Evolutionary conservation across 2,329 filamentous ascomycete species (phyloP).

Genomic region (Fusarium sp.): DNA sequence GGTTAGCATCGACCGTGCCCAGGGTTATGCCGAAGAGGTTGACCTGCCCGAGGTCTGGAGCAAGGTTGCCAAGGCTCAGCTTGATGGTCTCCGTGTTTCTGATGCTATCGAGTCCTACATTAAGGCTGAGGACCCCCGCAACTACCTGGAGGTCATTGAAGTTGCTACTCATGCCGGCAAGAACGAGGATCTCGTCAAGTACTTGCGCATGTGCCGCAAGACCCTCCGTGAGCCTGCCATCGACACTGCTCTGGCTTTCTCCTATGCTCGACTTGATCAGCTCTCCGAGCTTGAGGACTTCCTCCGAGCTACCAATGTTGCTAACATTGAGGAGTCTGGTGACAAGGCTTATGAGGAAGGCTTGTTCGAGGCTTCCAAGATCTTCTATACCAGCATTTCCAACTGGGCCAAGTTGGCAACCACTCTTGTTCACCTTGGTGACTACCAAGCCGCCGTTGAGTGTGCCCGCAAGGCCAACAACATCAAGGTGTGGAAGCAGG

Average conservation of each 20-base stretch:
- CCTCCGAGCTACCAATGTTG: conserved; percentile 90
- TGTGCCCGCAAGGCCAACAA: conserved; percentile 99
- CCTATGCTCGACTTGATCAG: conserved; percentile 91
- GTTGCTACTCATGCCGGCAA: conserved; percentile 95
- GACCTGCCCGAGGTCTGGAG: conserved; percentile 97
- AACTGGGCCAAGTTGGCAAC: conserved; percentile 99
- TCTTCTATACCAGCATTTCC: conserved; percentile 97
- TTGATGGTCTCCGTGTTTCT: conserved; percentile 91
- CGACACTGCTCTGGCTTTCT: conserved; percentile 94
- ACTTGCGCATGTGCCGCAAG: conserved; percentile 96
- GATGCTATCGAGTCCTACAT: conserved; percentile 98
- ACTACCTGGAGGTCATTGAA: conserved; percentile 96
- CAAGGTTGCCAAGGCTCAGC: conserved; percentile 96
- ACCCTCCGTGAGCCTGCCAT: conserved; percentile 93
- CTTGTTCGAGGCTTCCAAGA: conserved; percentile 95
- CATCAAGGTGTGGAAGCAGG: conserved; percentile 99
- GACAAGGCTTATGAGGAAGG: conserved; percentile 98
- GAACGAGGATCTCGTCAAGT: conserved; percentile 97
- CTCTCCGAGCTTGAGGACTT: conserved; percentile 96
- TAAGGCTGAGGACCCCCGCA: conserved; percentile 90
- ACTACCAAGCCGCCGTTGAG: conserved; percentile 98
- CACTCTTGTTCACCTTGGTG: conserved; percentile 94
- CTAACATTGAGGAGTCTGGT: conserved; percentile 94
- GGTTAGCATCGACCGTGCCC: conserved; percentile 96
- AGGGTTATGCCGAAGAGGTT: conserved; percentile 94